These are phyloP conservation scores for Cyathus striatus DNA, from an alignment of 768 basidiomycete species.

Conservation along the genomic window DNA sequence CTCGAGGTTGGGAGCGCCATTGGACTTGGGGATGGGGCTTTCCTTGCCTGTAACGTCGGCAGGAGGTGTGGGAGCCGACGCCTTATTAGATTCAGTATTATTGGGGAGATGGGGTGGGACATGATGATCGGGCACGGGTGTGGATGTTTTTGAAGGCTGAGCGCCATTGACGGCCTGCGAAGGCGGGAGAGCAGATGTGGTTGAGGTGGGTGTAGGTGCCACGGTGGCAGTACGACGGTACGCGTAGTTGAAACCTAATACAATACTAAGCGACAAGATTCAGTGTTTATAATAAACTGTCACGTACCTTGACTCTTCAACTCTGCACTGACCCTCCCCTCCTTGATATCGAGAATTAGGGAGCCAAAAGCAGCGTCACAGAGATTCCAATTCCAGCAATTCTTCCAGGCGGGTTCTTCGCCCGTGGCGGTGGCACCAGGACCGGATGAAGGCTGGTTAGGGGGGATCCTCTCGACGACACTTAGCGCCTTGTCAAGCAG, in stretches of 20 bases:
- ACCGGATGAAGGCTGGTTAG: slow-evolving; percentile 36
- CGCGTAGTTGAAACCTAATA: slow-evolving; percentile 91
- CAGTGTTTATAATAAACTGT: neutral
- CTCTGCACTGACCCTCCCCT: slow-evolving; percentile 89
- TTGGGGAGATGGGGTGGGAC: slow-evolving; percentile 21
- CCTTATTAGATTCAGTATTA: no score
- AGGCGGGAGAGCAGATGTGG: slow-evolving; percentile 43
- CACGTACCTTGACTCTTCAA: slow-evolving; percentile 85
- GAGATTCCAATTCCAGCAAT: slow-evolving; percentile 98
- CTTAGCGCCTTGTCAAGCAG: slow-evolving; percentile 85
- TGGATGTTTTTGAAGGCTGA: slow-evolving; percentile 30
- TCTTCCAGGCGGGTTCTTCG: slow-evolving; percentile 97
- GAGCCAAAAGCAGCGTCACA: slow-evolving; percentile 94
- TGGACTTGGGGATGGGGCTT: slow-evolving; percentile 32
- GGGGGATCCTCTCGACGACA: slow-evolving; percentile 79
- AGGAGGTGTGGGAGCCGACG: slow-evolving; percentile 31
- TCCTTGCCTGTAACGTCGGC: slow-evolving; percentile 26
- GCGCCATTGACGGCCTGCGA: slow-evolving; percentile 27
- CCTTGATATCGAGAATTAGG: slow-evolving; percentile 83
- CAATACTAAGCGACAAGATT: slow-evolving; percentile 2
- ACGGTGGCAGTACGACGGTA: slow-evolving; percentile 74
- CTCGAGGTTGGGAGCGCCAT: slow-evolving; percentile 36
- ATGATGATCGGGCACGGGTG: slow-evolving; percentile 27
- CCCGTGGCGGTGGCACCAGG: slow-evolving; percentile 47
- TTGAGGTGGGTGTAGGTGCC: slow-evolving; percentile 54